Evolutionary conservation across 768 basidiomycete species (phyloP).

Genomic region (Phanerochaete sordida): DNA sequence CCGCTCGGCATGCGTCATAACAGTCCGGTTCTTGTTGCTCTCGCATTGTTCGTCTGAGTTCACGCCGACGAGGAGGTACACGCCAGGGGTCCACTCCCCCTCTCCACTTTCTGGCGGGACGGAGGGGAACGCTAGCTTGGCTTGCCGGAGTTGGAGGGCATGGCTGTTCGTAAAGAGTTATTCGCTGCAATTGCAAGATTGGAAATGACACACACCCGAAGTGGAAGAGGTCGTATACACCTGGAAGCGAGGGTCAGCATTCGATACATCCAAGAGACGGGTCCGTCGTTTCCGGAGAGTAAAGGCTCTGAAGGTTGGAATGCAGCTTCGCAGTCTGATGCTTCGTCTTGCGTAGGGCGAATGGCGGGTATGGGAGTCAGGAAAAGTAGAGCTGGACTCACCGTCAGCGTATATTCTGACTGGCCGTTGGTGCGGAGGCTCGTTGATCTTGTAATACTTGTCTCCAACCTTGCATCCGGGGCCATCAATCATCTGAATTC

Average conservation of each 20-base stretch:
- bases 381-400: slow-evolving; percentile 29
- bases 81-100: slow-evolving; percentile 34
- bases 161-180: slow-evolving; percentile 49
- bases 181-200: not conserved
- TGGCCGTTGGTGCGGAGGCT: slow-evolving; percentile 76
- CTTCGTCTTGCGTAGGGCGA: too few species aligned
- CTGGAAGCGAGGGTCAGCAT: slow-evolving; percentile 30
- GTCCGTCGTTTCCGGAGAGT: too few species aligned
- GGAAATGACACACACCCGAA: slow-evolving; percentile 62
- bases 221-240: slow-evolving; percentile 97
- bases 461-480: slow-evolving; percentile 38
- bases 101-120: slow-evolving; percentile 2
- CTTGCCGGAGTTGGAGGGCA: slow-evolving; percentile 93
- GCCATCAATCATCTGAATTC: slow-evolving; percentile 63
- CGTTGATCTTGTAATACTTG: slow-evolving; percentile 73
- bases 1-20: slow-evolving; percentile 90
- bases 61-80: slow-evolving; percentile 92
- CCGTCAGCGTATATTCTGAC: slow-evolving; percentile 95
- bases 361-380: not conserved
- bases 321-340: too few species aligned
- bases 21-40: slow-evolving; percentile 73
- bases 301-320: too few species aligned
- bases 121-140: slow-evolving; percentile 80
- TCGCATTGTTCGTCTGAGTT: slow-evolving; percentile 83
- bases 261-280: not conserved